phyloP scores from a whole-genome alignment of 768 basidiomycete species.

The Mycena venus region DNA sequence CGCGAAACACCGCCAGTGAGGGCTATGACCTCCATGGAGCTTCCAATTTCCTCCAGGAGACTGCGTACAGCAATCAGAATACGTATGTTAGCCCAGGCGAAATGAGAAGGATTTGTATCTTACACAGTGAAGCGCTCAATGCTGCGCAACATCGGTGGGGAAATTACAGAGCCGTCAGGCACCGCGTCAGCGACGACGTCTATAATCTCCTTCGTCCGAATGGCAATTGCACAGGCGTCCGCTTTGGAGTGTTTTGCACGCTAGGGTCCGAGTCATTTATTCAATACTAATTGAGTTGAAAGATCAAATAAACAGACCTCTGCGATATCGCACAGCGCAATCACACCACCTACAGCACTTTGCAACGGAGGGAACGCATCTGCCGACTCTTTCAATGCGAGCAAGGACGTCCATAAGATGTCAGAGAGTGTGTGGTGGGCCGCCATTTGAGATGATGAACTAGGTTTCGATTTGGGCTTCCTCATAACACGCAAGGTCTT shows the following conservation, averaged over 20 bases:
- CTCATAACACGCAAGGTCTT: too few relatives aligned
- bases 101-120: too few relatives aligned
- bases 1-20: too few relatives aligned
- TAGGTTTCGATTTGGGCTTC: too few relatives aligned
- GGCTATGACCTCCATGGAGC: too few relatives aligned
- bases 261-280: too few relatives aligned
- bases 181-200: slow-evolving; percentile 4
- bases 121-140: not conserved
- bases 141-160: not conserved
- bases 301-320: not conserved
- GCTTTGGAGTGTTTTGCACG: not conserved
- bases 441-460: too few relatives aligned
- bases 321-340: not conserved
- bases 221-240: not conserved
- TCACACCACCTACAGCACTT: not conserved
- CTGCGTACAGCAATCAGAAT: too few relatives aligned
- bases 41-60: too few relatives aligned
- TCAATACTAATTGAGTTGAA: too few relatives aligned
- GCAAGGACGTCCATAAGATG: not conserved
- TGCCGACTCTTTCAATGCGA: not conserved
- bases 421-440: too few relatives aligned
- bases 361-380: not conserved
- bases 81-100: too few relatives aligned
- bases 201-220: not conserved
- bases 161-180: not conserved